phyloP scores from a whole-genome alignment of 2,329 filamentous ascomycete species.

The Emmonsia crescens region DNA sequence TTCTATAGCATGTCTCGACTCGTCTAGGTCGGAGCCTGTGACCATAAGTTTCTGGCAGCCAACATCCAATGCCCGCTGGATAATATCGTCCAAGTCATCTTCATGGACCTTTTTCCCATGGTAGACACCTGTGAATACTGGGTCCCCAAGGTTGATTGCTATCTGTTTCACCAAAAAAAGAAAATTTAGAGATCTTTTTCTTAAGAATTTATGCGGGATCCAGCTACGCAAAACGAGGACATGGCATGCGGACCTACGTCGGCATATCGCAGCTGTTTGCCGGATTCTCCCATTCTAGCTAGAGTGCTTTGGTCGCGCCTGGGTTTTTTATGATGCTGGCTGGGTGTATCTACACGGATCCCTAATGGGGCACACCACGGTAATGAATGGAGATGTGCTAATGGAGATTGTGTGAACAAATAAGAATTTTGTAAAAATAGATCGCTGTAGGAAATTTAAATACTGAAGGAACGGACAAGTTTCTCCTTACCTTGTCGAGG shows the following conservation, averaged over 20 bases:
- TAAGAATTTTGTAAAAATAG: not conserved
- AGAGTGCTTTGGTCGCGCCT: not conserved
- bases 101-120: conserved; percentile 58
- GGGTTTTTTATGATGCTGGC: conserved; percentile 2
- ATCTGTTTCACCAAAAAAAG: conserved; percentile 44
- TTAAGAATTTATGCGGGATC: not conserved
- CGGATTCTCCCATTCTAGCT: conserved; percentile 26
- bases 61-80: conserved; percentile 64
- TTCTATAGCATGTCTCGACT: conserved; percentile 62
- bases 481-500: not conserved
- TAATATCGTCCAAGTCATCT: conserved; percentile 47
- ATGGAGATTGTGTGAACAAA: not conserved
- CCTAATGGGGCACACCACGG: not conserved
- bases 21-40: conserved; percentile 76
- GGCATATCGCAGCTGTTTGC: conserved; percentile 33
- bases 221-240: not conserved
- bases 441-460: not conserved
- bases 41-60: conserved; percentile 87
- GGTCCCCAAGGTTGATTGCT: conserved; percentile 91
- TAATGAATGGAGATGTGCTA: not conserved
- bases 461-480: not conserved
- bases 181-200: not conserved
- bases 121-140: conserved; percentile 76
- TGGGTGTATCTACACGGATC: conserved; percentile 5
- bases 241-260: conserved; percentile 29